Base-by-base conservation (phyloP, 1,284 basidiomycete genomes). In the Tilletia caries region DNA sequence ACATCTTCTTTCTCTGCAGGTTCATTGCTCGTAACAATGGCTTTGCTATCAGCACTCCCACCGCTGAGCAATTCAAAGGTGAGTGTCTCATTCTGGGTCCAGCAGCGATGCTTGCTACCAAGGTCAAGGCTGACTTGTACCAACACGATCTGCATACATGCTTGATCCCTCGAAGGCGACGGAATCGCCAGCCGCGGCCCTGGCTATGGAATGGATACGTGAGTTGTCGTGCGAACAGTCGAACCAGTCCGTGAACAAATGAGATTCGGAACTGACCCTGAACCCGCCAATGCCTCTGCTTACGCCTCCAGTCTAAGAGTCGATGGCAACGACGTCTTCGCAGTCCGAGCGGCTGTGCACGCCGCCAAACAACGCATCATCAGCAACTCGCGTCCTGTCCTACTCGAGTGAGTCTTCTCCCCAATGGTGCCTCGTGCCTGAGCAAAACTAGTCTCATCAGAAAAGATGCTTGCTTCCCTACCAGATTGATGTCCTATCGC, bases 1-100 rank as follows among this genome's bases (percentile, higher is more conserved):
- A 18, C 18, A 32, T 32, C 54, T 6, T 18, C 25, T 32, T 33
- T 8, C 23, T 54, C 29, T 34, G 20, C 91, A 91, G 4, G 89
- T 89, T 32, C 83, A 73, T 75, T 48, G 76, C 75, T 3, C 62
- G 91, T 34, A 93, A 92, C 81, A 92, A 92, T 79, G 92, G 93
- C 0, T 96, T 96, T 79, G 94, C 94, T 33, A 97, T 97, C 81
- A 95, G 92, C 46, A 97, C 94, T 0, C 94, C 94, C 0, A 88
- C 91, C 10, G 87, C 89, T 0, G 92, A 97, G 83, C 94, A 97
- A 82, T 97, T 89, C 83, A 62, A 62, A 37, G 58, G 58, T 62
- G 32, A 34, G 58, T 23, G 88, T 27, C 18, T 64, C 60, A 13
- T 41, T 41, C 37, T 41, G 37, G n/a, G n/a, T n/a, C n/a, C n/a